Base-by-base conservation (phyloP, 2,329 filamentous ascomycete species). In the Neonectria neomacrospora region DNA sequence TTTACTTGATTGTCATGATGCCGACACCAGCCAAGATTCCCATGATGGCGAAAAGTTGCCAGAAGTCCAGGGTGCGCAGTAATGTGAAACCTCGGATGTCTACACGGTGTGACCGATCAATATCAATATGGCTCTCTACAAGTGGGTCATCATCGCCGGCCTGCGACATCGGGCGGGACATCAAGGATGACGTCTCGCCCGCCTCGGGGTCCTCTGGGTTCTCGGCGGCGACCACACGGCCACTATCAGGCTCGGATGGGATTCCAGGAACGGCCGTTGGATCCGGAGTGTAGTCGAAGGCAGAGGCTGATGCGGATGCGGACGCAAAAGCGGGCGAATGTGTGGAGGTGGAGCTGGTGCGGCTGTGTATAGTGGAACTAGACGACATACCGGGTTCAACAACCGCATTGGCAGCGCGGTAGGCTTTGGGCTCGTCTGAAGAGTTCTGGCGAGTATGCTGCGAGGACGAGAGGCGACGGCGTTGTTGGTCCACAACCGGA, bases 1-100 rank as follows among this genome's bases (percentile, higher is more conserved):
- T 91, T 79, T 84, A 97, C 94, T 99, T 99, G 80, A 99, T 99
- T 0, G 95, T 98, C 96, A 99, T 99, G 68, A 99, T 82, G 11
- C 96, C 96, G 71, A 97, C 91, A 55, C 96, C 96, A 5, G 94
- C 93, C 66, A 98, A 83, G n/a, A 97, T 86, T 41, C 90, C 94
- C 86, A 99, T 92, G 69, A 97, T 89, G 61, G 86, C 79, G 78
- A 96, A 98, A 28, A 97, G 81, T 74, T 96, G 91, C 94, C 94
- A 98, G 78, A 98, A 99, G 68, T 96, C 91, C 51, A 89, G 73
- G 64, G 86, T 88, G 56, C 82, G 83, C 32, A 97, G 80, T 75
- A 99, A 84, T 16, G 86, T 85, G 74, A 93, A 82, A 67, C 96
- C 96, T 76, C 95, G 92, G 75, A 98, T 91, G 88, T 98, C 96